These are phyloP conservation scores for Lichtheimia ramosa DNA, from an alignment of 371 early-diverging fungal species.

Conservation along the genomic window DNA sequence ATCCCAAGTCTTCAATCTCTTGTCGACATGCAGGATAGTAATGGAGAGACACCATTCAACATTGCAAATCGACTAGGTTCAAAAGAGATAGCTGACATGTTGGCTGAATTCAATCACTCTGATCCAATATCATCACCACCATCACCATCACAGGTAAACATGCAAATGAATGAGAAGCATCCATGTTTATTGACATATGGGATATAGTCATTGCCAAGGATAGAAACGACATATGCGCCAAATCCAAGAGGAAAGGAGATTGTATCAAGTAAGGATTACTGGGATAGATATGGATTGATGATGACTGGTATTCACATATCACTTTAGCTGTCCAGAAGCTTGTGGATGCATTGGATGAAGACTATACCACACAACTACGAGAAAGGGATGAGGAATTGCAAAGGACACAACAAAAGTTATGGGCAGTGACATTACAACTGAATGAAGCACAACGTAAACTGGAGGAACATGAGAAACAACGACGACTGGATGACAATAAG, in stretches of 20 bases:
- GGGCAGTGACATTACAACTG: conserved; percentile 64
- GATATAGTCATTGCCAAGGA: too few species aligned
- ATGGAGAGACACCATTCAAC: too few species aligned
- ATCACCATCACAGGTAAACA: too few species aligned
- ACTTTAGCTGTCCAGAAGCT: conserved; percentile 65
- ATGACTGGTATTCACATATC: not conserved
- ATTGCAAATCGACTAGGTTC: too few species aligned
- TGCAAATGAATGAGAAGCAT: too few species aligned
- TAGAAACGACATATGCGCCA: conserved; percentile 55
- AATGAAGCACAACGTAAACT: conserved; percentile 64
- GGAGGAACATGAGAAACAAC: conserved; percentile 39
- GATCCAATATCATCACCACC: too few species aligned
- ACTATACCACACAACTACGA: conserved; percentile 62
- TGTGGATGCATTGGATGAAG: conserved; percentile 68
- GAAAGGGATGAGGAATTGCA: conserved; percentile 62
- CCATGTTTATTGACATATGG: too few species aligned
- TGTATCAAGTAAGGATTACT: conserved; percentile 48
- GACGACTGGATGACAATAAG: not conserved
- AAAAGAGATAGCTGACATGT: too few species aligned
- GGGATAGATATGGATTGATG: not conserved
- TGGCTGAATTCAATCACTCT: too few species aligned
- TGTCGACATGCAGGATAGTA: too few species aligned
- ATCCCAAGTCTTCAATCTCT: too few species aligned
- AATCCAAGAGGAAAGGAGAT: conserved; percentile 56
- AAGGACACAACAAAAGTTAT: conserved; percentile 60